Evolutionary conservation across 2,329 filamentous ascomycete genomes (phyloP).

Genomic region (Delphinella strobiligena): DNA sequence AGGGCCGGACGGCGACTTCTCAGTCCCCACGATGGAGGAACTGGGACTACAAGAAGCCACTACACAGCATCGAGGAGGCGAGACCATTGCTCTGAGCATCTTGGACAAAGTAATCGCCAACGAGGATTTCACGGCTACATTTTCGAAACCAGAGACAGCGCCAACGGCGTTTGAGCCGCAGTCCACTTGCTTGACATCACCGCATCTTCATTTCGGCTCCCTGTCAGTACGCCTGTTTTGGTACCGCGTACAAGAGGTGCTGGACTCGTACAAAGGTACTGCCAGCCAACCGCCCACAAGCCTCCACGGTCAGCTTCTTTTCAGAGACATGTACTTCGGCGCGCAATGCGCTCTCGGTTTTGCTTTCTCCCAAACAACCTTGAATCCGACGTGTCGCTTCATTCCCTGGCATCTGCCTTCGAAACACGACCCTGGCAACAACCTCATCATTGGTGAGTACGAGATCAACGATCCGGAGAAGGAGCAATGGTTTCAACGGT

Average conservation of each 20-base stretch:
- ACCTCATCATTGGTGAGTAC: slow-evolving; percentile 46
- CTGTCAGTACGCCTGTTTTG: slow-evolving; percentile 62
- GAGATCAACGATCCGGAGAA: slow-evolving; percentile 51
- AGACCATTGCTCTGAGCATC: slow-evolving; percentile 47
- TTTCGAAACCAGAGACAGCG: slow-evolving; percentile 64
- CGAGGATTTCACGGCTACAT: slow-evolving; percentile 57
- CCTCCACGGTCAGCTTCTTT: slow-evolving; percentile 60
- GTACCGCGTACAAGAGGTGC: slow-evolving; percentile 54
- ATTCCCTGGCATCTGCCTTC: slow-evolving; percentile 68
- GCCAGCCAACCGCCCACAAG: slow-evolving; percentile 53
- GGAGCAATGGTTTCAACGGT: slow-evolving; percentile 55
- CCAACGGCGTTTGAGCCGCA: slow-evolving; percentile 63
- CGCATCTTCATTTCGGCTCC: slow-evolving; percentile 63
- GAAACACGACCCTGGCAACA: slow-evolving; percentile 37
- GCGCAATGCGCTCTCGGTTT: slow-evolving; percentile 58
- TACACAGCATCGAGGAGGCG: slow-evolving; percentile 59
- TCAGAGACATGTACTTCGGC: slow-evolving; percentile 75
- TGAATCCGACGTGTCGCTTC: slow-evolving; percentile 58
- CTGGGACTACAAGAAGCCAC: slow-evolving; percentile 54
- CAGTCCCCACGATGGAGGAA: slow-evolving; percentile 58
- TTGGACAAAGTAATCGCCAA: slow-evolving; percentile 50
- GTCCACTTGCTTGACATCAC: slow-evolving; percentile 60
- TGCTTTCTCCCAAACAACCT: slow-evolving; percentile 50
- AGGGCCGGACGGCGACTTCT: slow-evolving; percentile 57
- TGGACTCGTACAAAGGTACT: slow-evolving; percentile 44